These are phyloP conservation scores for Purpureocillium lavendulum DNA, from an alignment of 2,329 filamentous ascomycete species.

Conservation along the genomic window DNA sequence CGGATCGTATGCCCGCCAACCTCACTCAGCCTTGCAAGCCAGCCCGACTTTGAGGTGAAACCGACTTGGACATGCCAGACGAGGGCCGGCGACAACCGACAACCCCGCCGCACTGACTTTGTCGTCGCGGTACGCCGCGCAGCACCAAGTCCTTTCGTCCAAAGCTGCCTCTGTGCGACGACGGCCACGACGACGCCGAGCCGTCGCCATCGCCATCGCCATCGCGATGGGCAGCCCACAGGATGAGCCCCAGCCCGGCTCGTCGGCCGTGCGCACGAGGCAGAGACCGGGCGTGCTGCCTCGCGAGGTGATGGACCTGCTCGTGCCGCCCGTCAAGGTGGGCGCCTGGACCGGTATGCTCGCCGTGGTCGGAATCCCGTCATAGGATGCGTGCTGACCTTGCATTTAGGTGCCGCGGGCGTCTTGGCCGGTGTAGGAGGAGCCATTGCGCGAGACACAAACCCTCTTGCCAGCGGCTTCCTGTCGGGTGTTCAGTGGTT, in stretches of 20 bases:
- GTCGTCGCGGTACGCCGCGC: too few species aligned
- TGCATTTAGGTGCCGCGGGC: conserved; percentile 45
- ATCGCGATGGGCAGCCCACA: conserved; percentile 8
- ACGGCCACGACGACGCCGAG: too few species aligned
- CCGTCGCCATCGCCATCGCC: not conserved
- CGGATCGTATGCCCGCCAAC: too few species aligned
- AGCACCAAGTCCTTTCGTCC: too few species aligned
- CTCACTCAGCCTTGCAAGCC: too few species aligned
- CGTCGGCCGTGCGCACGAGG: conserved; percentile 9
- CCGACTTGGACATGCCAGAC: too few species aligned
- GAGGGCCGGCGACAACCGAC: too few species aligned
- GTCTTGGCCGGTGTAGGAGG: conserved; percentile 57
- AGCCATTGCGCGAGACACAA: conserved; percentile 62
- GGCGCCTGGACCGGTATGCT: conserved; percentile 48
- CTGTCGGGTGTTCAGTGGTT: conserved; percentile 76
- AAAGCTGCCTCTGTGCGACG: too few species aligned
- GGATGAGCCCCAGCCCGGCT: conserved; percentile 10
- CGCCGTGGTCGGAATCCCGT: conserved; percentile 2
- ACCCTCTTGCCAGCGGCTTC: conserved; percentile 62
- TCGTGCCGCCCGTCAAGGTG: conserved; percentile 46
- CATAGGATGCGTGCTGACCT: conserved; percentile 11
- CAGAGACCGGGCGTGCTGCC: conserved; percentile 28
- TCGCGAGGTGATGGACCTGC: conserved; percentile 33
- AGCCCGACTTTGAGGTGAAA: too few species aligned
- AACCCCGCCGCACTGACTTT: too few species aligned